phyloP scores from a whole-genome alignment of 1,284 basidiomycete species.

The Ceratobasidium sp. region DNA sequence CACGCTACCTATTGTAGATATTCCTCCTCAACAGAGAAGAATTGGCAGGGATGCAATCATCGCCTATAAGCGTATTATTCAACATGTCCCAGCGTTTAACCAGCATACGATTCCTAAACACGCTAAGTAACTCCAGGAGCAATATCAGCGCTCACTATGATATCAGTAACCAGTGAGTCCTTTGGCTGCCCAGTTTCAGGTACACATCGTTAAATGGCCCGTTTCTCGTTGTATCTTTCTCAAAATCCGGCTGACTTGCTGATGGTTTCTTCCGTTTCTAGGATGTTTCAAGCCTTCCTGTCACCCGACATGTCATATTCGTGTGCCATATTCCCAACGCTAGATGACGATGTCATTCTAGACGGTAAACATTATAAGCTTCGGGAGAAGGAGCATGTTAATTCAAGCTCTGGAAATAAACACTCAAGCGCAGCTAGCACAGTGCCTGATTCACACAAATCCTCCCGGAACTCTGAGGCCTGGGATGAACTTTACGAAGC shows the following conservation, averaged over 20 bases:
- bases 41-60: slow-evolving; percentile 65
- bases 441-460: slow-evolving; percentile 33
- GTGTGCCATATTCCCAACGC: too few relatives aligned
- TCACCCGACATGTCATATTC: too few relatives aligned
- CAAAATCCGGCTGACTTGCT: too few relatives aligned
- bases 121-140: too few relatives aligned
- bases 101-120: too few relatives aligned
- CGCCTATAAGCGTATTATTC: slow-evolving; percentile 68
- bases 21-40: slow-evolving; percentile 78
- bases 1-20: too few relatives aligned
- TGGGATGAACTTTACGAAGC: slow-evolving; percentile 68
- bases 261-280: neutral
- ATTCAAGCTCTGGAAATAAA: slow-evolving; percentile 13
- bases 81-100: slow-evolving; percentile 67
- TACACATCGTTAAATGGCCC: neutral
- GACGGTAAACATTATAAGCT: neutral
- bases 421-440: slow-evolving; percentile 30
- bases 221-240: neutral
- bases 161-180: slow-evolving; percentile 67
- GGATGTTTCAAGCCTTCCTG: too few relatives aligned
- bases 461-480: neutral
- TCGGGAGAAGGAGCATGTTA: slow-evolving; percentile 9
- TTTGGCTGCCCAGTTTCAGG: slow-evolving; percentile 3
- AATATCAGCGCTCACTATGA: too few relatives aligned
- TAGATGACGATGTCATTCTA: slow-evolving; percentile 59